Evolutionary conservation across 1,139 yeast species (phyloP).

Genomic region (Arxiozyma telluris): DNA sequence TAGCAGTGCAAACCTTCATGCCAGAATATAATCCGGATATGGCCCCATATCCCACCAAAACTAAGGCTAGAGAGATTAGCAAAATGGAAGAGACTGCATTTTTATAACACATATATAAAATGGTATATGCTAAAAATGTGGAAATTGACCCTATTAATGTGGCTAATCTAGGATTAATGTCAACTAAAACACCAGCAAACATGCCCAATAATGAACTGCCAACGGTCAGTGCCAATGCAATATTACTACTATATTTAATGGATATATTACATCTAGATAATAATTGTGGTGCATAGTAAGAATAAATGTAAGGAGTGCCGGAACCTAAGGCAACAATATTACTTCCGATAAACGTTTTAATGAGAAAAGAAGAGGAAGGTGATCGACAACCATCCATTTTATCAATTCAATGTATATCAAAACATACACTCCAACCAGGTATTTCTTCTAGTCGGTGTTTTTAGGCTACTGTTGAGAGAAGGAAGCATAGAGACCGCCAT

Average conservation of each 20-base stretch:
- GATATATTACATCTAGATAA: slow-evolving; percentile 48
- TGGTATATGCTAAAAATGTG: slow-evolving; percentile 36
- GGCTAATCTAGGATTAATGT: slow-evolving; percentile 43
- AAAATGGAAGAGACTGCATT: slow-evolving; percentile 27
- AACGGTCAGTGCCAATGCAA: slow-evolving; percentile 51
- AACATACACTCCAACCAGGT: not conserved
- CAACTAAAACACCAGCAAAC: slow-evolving; percentile 60
- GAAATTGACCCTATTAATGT: slow-evolving; percentile 45
- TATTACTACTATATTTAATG: slow-evolving; percentile 52
- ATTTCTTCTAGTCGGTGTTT: no score
- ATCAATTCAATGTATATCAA: not conserved
- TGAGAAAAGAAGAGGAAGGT: not conserved
- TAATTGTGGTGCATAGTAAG: slow-evolving; percentile 65
- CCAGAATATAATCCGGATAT: slow-evolving; percentile 56
- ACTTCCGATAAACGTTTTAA: slow-evolving; percentile 21
- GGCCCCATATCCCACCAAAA: slow-evolving; percentile 55
- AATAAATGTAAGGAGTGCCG: slow-evolving; percentile 67
- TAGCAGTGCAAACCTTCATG: slow-evolving; percentile 58
- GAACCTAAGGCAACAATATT: slow-evolving; percentile 41
- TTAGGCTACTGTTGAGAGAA: not conserved
- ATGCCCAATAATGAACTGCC: slow-evolving; percentile 65
- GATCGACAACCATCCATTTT: not conserved
- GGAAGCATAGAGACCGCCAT: not conserved
- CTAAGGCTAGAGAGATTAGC: slow-evolving; percentile 42
- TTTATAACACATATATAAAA: slow-evolving; percentile 33